These are phyloP conservation scores for Stagonosporopsis cucurbitacearum DNA, from an alignment of 2,329 filamentous ascomycete genomes.

Conservation along the genomic window DNA sequence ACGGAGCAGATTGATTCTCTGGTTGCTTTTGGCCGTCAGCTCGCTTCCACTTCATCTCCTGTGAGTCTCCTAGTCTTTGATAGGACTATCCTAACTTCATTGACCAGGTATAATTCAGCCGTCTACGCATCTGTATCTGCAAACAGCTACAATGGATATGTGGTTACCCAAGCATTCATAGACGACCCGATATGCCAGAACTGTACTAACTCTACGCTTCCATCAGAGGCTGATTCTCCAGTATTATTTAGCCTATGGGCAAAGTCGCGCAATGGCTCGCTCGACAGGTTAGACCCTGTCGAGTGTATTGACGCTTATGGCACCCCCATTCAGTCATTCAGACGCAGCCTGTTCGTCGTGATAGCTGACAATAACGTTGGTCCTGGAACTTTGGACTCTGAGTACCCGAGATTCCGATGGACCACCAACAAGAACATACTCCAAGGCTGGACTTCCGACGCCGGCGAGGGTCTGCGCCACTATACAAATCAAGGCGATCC, in stretches of 20 bases:
- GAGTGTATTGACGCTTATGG: constrained; percentile 1
- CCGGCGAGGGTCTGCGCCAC: background rate
- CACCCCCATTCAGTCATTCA: background rate
- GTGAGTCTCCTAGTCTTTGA: constrained; percentile 3
- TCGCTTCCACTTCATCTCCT: constrained; percentile 29
- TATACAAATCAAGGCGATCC: background rate
- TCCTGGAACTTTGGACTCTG: background rate
- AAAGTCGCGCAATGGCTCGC: background rate
- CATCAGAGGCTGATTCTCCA: too few relatives aligned
- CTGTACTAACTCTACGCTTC: background rate
- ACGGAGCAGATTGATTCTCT: constrained; percentile 12
- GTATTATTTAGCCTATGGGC: background rate
- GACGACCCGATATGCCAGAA: background rate
- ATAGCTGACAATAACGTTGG: background rate
- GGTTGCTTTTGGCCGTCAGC: constrained; percentile 18
- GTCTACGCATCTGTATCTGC: constrained; percentile 24
- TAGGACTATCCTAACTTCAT: background rate
- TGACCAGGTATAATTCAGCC: constrained; percentile 32
- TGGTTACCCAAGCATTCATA: constrained; percentile 1
- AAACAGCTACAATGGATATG: constrained; percentile 2
- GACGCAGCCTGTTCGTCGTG: constrained; percentile 7
- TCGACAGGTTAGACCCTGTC: background rate
- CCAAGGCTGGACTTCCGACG: background rate
- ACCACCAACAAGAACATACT: background rate
- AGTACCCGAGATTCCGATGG: background rate